Evolutionary conservation across 768 basidiomycete genomes (phyloP), one percentile per base, ranked within the genome.

Genomic region (Rhizopogon salebrosus): DNA sequence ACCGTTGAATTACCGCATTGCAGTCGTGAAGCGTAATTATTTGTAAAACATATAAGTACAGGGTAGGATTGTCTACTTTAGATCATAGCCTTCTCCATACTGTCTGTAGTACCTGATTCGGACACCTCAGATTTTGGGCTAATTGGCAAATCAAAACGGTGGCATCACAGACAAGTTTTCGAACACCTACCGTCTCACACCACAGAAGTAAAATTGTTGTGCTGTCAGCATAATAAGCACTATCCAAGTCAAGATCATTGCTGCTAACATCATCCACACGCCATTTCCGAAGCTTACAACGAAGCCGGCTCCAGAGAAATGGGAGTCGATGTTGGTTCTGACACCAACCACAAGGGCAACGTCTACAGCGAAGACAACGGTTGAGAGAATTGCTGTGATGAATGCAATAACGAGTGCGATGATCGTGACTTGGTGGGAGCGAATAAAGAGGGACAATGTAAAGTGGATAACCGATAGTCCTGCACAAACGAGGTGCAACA

Each of bases 191-290:
- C 62, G 72, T 54, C 76, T 65, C n/a, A 84, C 77, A 6, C 86
- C 86, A 65, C 83, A 84, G 55, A 86, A 88, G 52, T 80, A 77
- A 60, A 85, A 89, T 14, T 78, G 80, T 27, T 83, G 74, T 16
- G 81, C 80, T 36, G 82, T 80, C 42, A 89, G 70, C n/a, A 80
- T 60, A 27, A 87, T 62, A 34, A 88, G 77, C 0, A 80, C 79
- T 3, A 78, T 40, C 85, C 87, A 89, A 1, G 79, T 75, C 57
- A 80, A 64, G 9, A 80, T 56, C 49, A 80, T 67, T 14, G 79
- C 82, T 4, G 62, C 72, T 38, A 89, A 58, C n/a, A 81, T 75
- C 80, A 91, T 79, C 87, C 87, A 90, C 7, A 85, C 77, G 8
- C 66, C 87, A 55, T 83, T 82, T n/a, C 89, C 87, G 66, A 79